Evolutionary conservation across 2,329 filamentous ascomycete genomes (phyloP), one percentile per base, ranked within the genome.

Genomic region (Pseudopyricularia javanii): DNA sequence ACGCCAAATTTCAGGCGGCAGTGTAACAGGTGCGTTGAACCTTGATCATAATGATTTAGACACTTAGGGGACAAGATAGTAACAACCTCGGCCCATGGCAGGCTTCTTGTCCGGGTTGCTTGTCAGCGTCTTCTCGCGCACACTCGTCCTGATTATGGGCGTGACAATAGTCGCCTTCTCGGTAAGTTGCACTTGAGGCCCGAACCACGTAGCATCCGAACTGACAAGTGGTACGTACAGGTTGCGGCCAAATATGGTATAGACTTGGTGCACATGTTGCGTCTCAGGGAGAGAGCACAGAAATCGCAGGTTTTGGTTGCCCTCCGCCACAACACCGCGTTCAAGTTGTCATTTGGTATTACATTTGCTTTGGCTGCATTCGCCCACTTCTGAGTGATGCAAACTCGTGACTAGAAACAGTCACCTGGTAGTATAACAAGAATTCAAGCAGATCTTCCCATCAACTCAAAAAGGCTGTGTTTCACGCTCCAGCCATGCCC

Each of bases 401-500:
- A 12, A 8, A 6, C 22, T 45, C 15, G 22, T 12, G 15, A 26
- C 17, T 45, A 22, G 20, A 28, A 49, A 33, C 11, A 32, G 24
- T 30, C 7, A 7, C 15, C n/a, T 20, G 47, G 26, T 53, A 37
- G 26, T 22, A 7, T 11, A 32, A 30, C 9, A 45, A 24, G 28
- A 40, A 48, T 47, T 12, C 20, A 45, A 12, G 11, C 20, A 34
- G 35, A 12, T 34, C 17, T 14, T n/a, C n/a, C 37, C 26, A 28
- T 11, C 50, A 45, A 14, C n/a, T 48, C 45, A 78, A 58, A 83
- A 77, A 6, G 82, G 79, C 61, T 78, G 75, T n/a, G 88, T 94
- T 72, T 98, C 93, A 62, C 88, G 80, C 70, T 88, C 79, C 61
- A 98, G 73, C 91, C 91, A 98, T 53, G 78, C 79, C 66, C 80